Percentiles rank a stretch among this genome's conserved stretches.
Evolutionary conservation across 2,329 filamentous ascomycete genomes (phyloP).

Genomic region (Dothidotthia symphoricarpi): DNA sequence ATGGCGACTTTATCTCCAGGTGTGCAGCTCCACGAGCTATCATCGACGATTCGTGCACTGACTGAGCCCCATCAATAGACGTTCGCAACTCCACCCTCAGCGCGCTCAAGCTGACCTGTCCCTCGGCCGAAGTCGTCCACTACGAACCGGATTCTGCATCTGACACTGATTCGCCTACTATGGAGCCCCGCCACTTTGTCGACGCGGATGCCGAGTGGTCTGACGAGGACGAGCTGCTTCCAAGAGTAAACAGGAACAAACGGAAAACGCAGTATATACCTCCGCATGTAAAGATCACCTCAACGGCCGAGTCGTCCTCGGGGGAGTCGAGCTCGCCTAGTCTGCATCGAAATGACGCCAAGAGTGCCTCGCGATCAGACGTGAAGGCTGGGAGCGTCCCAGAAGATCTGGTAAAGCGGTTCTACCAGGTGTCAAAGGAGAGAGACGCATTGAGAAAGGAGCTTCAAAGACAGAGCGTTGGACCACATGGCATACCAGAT

Average conservation of each 20-base stretch:
- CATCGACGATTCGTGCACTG: slow-evolving; percentile 16
- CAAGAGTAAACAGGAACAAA: slow-evolving; percentile 17
- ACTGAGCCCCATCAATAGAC: slow-evolving; percentile 29
- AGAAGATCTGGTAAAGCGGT: slow-evolving; percentile 40
- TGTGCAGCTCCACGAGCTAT: slow-evolving; percentile 11
- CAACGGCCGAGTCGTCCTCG: slow-evolving; percentile 24
- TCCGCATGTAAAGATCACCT: slow-evolving; percentile 23
- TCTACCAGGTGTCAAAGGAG: slow-evolving; percentile 41
- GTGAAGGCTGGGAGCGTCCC: slow-evolving; percentile 33
- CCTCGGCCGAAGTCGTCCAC: slow-evolving; percentile 36
- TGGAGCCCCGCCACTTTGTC: slow-evolving; percentile 30
- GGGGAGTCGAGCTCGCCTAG: slow-evolving; percentile 26
- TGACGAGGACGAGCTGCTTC: slow-evolving; percentile 39
- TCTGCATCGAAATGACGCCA: slow-evolving; percentile 25
- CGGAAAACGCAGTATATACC: slow-evolving; percentile 32
- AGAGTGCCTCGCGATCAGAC: slow-evolving; percentile 37
- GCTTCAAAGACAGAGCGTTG: slow-evolving; percentile 37
- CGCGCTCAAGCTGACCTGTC: slow-evolving; percentile 39
- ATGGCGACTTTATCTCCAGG: slow-evolving; percentile 31
- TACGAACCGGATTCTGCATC: slow-evolving; percentile 20
- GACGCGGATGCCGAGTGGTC: slow-evolving; percentile 39
- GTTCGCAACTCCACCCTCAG: slow-evolving; percentile 39
- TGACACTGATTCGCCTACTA: slow-evolving; percentile 14
- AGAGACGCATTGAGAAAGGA: slow-evolving; percentile 39
- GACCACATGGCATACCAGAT: slow-evolving; percentile 28